Base-by-base conservation (phyloP, 805 yeast genomes). In the Lipomyces spencermartinsiae region DNA sequence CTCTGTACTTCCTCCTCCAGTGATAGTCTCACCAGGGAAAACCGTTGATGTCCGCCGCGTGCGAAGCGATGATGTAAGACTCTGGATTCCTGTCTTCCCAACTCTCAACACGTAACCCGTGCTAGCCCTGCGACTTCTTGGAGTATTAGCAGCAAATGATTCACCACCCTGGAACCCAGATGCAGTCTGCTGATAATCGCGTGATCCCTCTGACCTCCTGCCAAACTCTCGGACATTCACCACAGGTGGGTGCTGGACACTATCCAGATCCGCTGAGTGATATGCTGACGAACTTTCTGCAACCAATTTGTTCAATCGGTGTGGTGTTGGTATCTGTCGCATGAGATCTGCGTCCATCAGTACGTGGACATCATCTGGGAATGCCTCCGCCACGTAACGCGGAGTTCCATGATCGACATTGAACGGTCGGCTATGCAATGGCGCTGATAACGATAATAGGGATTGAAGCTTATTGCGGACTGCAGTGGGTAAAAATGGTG, bases 401-500 rank as follows among this genome's bases (percentile, higher is more conserved):
- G 73, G 72, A n/a, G 64, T 22, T 3, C 70, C 73, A 14, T 25
- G 22, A 6, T 66, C 66, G 9, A 69, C 61, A 8, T 59, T 53
- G 35, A 12, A 70, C 8, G 64, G 65, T 2, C 25, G 39, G 31
- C 54, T 35, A 55, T 70, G 73, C 25, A 70, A 29, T 14, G 71
- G 73, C 19, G 72, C 67, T 10, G 71, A 55, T 4, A 68, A 35
- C 6, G 39, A 12, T 16, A 71, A 37, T 25, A 63, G 53, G 25
- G 34, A 22, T 14, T 58, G 65, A 22, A 71, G 43, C 57, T 68
- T 68, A 6, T 39, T 55, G 29, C 73, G 70, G 4, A 66, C 55
- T 3, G 64, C 34, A 5, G 61, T 53, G 8, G 73, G 73, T 33
- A 71, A 61, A 31, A 61, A 29, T 12, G 67, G 68, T 12, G 68